Percentiles rank a stretch among this genome's conserved stretches.
Evolutionary conservation across 139 green algal species (phyloP).

Genomic region (Yamagishiella unicocca): DNA sequence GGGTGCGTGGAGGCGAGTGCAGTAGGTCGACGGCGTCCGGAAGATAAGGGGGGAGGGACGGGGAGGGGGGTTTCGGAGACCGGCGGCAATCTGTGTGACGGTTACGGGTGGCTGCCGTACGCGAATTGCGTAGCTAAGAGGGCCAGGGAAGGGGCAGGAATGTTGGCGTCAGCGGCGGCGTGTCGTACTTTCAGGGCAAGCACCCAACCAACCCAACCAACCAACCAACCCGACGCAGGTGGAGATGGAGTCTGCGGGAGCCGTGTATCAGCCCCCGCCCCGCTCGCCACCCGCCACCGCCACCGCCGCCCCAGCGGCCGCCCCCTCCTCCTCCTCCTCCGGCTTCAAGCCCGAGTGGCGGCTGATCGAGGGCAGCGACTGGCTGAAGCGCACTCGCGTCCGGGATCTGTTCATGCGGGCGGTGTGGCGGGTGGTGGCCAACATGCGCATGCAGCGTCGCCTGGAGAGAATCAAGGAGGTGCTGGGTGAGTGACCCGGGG

Average conservation of each 20-base stretch:
- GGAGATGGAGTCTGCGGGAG: constrained; percentile 42
- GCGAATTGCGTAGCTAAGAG: too few relatives aligned
- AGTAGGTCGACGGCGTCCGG: too few relatives aligned
- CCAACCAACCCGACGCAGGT: constrained; percentile 6
- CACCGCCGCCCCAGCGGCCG: not conserved
- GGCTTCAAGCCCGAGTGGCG: constrained; percentile 61
- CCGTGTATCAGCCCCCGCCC: constrained; percentile 43
- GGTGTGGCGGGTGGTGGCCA: constrained; percentile 61
- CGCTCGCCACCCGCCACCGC: not conserved
- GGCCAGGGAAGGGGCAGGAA: too few relatives aligned
- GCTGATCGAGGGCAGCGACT: constrained; percentile 65
- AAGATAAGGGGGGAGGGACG: too few relatives aligned
- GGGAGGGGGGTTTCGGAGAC: too few relatives aligned
- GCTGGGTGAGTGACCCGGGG: constrained; percentile 26
- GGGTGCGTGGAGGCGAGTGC: too few relatives aligned
- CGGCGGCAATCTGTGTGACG: too few relatives aligned
- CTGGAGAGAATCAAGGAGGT: constrained; percentile 62
- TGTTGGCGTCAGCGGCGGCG: not conserved
- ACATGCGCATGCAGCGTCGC: constrained; percentile 45
- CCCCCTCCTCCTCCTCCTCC: not conserved
- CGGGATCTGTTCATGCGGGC: constrained; percentile 64
- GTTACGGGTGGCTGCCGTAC: too few relatives aligned
- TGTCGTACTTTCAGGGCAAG: not conserved
- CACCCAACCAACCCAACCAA: not conserved
- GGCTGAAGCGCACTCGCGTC: constrained; percentile 63